Evolutionary conservation across 2,329 filamentous ascomycete species (phyloP).

Genomic region (Stenocarpella maydis): DNA sequence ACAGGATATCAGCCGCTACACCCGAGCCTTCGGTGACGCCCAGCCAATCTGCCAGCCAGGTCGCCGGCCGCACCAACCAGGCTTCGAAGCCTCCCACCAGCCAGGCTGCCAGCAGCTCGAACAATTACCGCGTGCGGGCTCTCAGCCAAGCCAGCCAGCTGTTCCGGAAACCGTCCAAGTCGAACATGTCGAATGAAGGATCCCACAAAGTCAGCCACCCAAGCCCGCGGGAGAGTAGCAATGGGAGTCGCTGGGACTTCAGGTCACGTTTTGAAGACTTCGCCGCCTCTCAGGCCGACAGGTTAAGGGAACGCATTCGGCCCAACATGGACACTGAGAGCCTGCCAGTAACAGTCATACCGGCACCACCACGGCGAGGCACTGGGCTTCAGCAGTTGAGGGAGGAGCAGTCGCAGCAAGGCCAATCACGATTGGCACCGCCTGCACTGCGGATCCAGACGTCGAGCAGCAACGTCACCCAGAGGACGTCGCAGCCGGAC

Average conservation of each 20-base stretch:
- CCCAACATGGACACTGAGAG: slow-evolving; percentile 62
- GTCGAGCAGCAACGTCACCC: slow-evolving; percentile 12
- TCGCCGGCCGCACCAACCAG: slow-evolving; percentile 22
- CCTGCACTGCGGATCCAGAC: slow-evolving; percentile 19
- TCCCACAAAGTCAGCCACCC: slow-evolving; percentile 17
- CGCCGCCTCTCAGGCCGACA: slow-evolving; percentile 67
- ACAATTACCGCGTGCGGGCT: slow-evolving; percentile 42
- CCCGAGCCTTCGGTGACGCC: slow-evolving; percentile 35
- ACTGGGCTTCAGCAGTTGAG: slow-evolving; percentile 64
- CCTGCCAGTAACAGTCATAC: slow-evolving; percentile 67
- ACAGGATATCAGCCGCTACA: slow-evolving; percentile 28
- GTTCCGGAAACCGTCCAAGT: slow-evolving; percentile 38
- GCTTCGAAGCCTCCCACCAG: slow-evolving; percentile 10
- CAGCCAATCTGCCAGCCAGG: slow-evolving; percentile 37
- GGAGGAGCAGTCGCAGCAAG: slow-evolving; percentile 57
- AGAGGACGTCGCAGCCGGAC: slow-evolving; percentile 16
- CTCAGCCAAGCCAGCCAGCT: slow-evolving; percentile 44
- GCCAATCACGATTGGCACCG: slow-evolving; percentile 16
- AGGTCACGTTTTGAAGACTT: slow-evolving; percentile 67
- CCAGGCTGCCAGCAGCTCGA: slow-evolving; percentile 31
- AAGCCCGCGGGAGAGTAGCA: slow-evolving; percentile 38
- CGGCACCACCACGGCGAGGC: slow-evolving; percentile 66
- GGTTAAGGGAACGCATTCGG: slow-evolving; percentile 63
- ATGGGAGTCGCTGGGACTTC: slow-evolving; percentile 60
- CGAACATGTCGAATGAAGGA: slow-evolving; percentile 27